Conservation (phyloP, 2,329 filamentous ascomycete species). For the Neoscytalidium dimidiatum region DNA sequence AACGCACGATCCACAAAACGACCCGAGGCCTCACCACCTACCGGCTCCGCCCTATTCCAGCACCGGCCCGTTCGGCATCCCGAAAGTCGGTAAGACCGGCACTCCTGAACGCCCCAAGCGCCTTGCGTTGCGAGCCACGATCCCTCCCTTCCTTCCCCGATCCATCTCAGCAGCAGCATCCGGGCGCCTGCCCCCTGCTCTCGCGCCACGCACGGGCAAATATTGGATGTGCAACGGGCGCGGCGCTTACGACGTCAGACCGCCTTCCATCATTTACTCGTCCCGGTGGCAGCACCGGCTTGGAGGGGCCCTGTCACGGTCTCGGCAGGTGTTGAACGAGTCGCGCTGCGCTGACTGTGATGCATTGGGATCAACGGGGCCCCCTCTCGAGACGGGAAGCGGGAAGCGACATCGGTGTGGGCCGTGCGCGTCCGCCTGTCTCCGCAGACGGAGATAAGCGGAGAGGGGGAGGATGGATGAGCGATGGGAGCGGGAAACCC, state of each 20-base stretch:
- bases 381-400: not conserved
- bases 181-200: not conserved
- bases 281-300: not conserved
- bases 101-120: not conserved
- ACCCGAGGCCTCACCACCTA: not conserved
- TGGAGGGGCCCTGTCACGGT: not conserved
- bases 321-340: not conserved
- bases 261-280: not conserved
- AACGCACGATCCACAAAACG: not conserved
- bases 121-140: too few species aligned
- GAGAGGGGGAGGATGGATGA: too few species aligned
- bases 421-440: not conserved
- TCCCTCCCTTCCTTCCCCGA: too few species aligned
- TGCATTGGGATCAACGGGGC: not conserved
- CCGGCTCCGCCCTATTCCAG: not conserved
- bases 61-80: not conserved
- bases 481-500: too few species aligned
- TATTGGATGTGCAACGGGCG: not conserved
- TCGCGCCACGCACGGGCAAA: not conserved
- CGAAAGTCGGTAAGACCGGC: constrained; percentile 3
- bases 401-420: not conserved
- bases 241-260: constrained; percentile 1
- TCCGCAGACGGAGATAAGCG: not conserved
- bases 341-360: not conserved
- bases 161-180: too few species aligned